phyloP scores from a whole-genome alignment of 2,329 filamentous ascomycete genomes.

The Fusarium vanettenii region DNA sequence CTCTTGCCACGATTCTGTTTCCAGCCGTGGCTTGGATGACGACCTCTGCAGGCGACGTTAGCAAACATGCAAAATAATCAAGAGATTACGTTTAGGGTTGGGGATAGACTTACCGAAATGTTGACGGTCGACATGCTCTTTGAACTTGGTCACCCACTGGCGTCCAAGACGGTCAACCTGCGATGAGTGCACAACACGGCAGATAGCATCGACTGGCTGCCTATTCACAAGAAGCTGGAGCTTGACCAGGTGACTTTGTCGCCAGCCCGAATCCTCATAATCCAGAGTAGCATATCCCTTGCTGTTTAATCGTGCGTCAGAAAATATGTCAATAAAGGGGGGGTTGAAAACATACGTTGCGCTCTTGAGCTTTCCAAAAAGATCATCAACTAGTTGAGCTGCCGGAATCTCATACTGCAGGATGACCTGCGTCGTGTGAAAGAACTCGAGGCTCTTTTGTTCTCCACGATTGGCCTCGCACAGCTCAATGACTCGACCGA shows the following conservation, averaged over 20 bases:
- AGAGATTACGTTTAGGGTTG: background rate
- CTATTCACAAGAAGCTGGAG: slow-evolving; percentile 95
- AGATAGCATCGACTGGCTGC: slow-evolving; percentile 90
- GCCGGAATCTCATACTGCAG: slow-evolving; percentile 91
- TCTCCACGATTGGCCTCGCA: slow-evolving; percentile 91
- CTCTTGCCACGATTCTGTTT: slow-evolving; percentile 84
- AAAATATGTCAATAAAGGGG: background rate
- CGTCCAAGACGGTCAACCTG: slow-evolving; percentile 85
- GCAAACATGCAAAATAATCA: background rate
- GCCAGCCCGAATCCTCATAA: slow-evolving; percentile 95
- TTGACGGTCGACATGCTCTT: slow-evolving; percentile 94
- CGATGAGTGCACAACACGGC: slow-evolving; percentile 86
- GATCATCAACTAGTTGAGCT: slow-evolving; percentile 91
- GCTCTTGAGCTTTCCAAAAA: slow-evolving; percentile 96
- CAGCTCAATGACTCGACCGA: slow-evolving; percentile 93
- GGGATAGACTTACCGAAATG: slow-evolving; percentile 73
- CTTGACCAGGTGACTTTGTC: slow-evolving; percentile 83
- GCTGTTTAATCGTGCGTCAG: slow-evolving; percentile 38
- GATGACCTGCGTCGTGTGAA: slow-evolving; percentile 92
- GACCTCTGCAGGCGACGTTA: slow-evolving; percentile 69
- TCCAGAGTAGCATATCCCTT: slow-evolving; percentile 97
- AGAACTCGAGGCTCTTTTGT: slow-evolving; percentile 90
- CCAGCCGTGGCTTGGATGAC: slow-evolving; percentile 93
- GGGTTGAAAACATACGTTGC: slow-evolving; percentile 64
- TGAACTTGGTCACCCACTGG: slow-evolving; percentile 95